Conservation (phyloP, 2,329 filamentous ascomycete species). For the Ophiognomonia clavigignenti-juglandacearum region DNA sequence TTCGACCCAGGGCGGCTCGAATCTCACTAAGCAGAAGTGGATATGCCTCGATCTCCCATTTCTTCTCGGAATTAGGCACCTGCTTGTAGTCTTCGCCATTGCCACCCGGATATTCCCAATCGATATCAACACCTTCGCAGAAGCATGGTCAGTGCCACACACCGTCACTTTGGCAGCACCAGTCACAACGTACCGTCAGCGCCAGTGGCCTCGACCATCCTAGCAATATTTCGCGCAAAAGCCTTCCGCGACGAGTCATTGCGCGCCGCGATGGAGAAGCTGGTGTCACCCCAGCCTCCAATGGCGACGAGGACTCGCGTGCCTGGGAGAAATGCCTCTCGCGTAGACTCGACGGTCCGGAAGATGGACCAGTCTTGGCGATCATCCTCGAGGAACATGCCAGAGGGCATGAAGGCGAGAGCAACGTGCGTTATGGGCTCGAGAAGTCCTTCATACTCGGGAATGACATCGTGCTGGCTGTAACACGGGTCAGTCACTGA, state of each 20-base stretch:
- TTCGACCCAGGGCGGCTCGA: slow-evolving; percentile 49
- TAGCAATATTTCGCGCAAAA: slow-evolving; percentile 61
- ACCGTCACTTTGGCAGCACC: slow-evolving; percentile 13
- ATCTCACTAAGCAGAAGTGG: slow-evolving; percentile 56
- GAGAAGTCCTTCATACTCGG: slow-evolving; percentile 29
- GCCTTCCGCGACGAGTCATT: slow-evolving; percentile 44
- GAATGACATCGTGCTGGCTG: slow-evolving; percentile 44
- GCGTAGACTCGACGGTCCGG: slow-evolving; percentile 42
- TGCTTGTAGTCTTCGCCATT: slow-evolving; percentile 66
- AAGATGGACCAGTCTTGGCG: slow-evolving; percentile 46
- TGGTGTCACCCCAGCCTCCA: slow-evolving; percentile 68
- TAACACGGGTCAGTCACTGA: not conserved
- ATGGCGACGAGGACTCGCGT: slow-evolving; percentile 67
- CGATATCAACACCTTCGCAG: slow-evolving; percentile 50
- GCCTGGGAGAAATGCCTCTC: slow-evolving; percentile 40
- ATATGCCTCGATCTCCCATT: slow-evolving; percentile 56
- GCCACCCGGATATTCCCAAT: slow-evolving; percentile 61
- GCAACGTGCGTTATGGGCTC: slow-evolving; percentile 50
- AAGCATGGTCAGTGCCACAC: not conserved
- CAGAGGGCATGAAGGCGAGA: slow-evolving; percentile 53
- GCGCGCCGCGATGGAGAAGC: slow-evolving; percentile 55
- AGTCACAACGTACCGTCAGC: slow-evolving; percentile 53
- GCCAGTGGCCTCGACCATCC: slow-evolving; percentile 56
- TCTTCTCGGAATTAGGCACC: slow-evolving; percentile 53
- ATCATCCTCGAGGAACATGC: slow-evolving; percentile 42